These are phyloP conservation scores for Lactarius akahatsu DNA, from an alignment of 768 basidiomycete genomes.

Conservation along the genomic window DNA sequence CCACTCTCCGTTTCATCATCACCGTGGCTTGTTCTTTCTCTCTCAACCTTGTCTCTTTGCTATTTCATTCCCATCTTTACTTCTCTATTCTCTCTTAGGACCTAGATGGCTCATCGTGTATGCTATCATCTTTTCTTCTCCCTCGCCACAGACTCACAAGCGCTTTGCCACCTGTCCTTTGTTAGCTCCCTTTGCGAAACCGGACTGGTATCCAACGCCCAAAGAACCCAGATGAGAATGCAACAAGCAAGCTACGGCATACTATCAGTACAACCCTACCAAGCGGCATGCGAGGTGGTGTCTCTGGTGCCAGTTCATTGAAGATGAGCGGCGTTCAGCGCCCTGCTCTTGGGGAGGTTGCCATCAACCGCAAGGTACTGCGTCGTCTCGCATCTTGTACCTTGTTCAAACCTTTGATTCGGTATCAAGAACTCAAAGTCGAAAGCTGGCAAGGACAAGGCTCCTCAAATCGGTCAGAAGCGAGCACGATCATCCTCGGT, in stretches of 20 bases:
- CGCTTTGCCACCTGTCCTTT: slow-evolving; percentile 16
- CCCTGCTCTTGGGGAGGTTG: slow-evolving; percentile 78
- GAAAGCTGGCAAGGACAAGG: slow-evolving; percentile 50
- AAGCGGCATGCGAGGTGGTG: slow-evolving; percentile 51
- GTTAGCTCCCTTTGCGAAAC: slow-evolving; percentile 63
- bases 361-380: slow-evolving; percentile 74
- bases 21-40: slow-evolving; percentile 18
- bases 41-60: slow-evolving; percentile 20
- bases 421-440: slow-evolving; percentile 42
- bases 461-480: slow-evolving; percentile 49
- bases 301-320: slow-evolving; percentile 38
- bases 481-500: slow-evolving; percentile 67
- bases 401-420: slow-evolving; percentile 17
- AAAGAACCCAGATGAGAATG: slow-evolving; percentile 77
- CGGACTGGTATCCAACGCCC: slow-evolving; percentile 61
- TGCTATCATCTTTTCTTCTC: slow-evolving; percentile 1
- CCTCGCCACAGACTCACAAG: slow-evolving; percentile 27
- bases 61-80: slow-evolving; percentile 23
- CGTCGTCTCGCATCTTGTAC: not conserved
- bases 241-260: slow-evolving; percentile 65
- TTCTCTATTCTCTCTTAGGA: slow-evolving; percentile 19
- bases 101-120: slow-evolving; percentile 31
- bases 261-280: slow-evolving; percentile 47
- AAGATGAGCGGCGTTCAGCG: slow-evolving; percentile 61
- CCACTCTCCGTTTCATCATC: slow-evolving; percentile 13